Evolutionary conservation across 306 rosid species (phyloP), one percentile per base, ranked within the genome.

Genomic region (Acmispon strigosus): DNA sequence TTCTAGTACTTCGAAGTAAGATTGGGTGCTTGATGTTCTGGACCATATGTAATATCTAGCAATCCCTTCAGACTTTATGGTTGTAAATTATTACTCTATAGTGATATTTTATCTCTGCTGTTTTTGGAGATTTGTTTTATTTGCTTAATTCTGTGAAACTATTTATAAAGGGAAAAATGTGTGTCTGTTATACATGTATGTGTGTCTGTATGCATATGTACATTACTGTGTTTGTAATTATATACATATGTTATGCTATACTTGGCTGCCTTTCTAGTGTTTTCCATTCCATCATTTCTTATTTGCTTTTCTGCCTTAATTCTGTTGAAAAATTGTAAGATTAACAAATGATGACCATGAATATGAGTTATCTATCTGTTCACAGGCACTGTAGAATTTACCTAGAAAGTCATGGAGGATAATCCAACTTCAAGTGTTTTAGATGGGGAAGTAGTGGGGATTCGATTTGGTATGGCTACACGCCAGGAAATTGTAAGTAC

Each of bases 401-500:
- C 48, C 5, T 4, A n/a, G 6, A 66, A 67, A 57, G 66, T 79
- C 36, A 89, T 90, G 92, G 96, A 89, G 78, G 96, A 89, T 45
- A 69, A 66, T 57, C 59, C 80, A 7, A 57, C 80, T 29, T 71
- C 90, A 59, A 52, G 72, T 45, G 50, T 85, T 79, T 58, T 81
- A 43, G 90, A 92, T n/a, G 96, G 84, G 52, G 84, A 83, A 65
- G 74, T 89, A 2, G 47, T 63, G 52, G 92, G 96, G 7, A 89
- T 92, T 75, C 76, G 60, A 65, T 92, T 92, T 51, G 78, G 86
- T 51, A 73, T 92, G 83, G 97, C 97, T 60, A 87, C 85, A 16
- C 85, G 69, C 51, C 79, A 80, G 5, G 97, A 92, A 83, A 89
- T 92, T 50, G 97, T 92, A 78, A 87, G 97, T 72, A 48, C 53